Conservation (phyloP, 192 early-diverging fungal genomes). For the Backusella psychrophila region DNA sequence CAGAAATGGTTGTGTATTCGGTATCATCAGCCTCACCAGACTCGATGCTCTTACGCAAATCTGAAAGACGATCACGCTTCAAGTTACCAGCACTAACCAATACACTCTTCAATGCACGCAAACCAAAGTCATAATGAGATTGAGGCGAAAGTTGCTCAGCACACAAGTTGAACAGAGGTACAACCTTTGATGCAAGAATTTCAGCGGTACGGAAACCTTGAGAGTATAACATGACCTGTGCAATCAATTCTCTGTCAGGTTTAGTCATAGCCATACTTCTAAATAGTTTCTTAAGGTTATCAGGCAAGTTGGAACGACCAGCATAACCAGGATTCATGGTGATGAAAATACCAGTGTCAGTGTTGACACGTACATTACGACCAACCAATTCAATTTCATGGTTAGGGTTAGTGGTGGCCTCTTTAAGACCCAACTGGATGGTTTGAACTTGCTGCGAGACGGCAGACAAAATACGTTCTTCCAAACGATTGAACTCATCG, state of each 20-base stretch:
- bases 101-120: conserved; percentile 98
- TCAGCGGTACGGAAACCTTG: conserved; percentile 99
- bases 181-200: conserved; percentile 89
- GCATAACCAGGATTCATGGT: conserved; percentile 99
- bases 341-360: conserved; percentile 95
- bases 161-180: conserved; percentile 96
- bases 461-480: conserved; percentile 97
- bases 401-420: conserved; percentile 52
- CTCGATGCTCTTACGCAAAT: conserved; percentile 44
- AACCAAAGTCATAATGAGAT: conserved; percentile 99
- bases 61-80: conserved; percentile 79
- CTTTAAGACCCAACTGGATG: conserved; percentile 92
- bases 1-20: conserved; percentile 57
- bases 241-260: conserved; percentile 96
- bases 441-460: conserved; percentile 99
- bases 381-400: conserved; percentile 92
- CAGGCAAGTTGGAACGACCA: conserved; percentile 96
- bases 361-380: conserved; percentile 81
- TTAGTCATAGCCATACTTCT: conserved; percentile 98
- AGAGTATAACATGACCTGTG: conserved; percentile 99
- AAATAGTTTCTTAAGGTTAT: conserved; percentile 99
- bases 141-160: conserved; percentile 92
- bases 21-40: conserved; percentile 29
- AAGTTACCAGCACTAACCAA: conserved; percentile 98
- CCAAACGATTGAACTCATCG: conserved; percentile 99